Base-by-base conservation (phyloP, 805 yeast genomes). In the Wickerhamomyces rabaulensis region DNA sequence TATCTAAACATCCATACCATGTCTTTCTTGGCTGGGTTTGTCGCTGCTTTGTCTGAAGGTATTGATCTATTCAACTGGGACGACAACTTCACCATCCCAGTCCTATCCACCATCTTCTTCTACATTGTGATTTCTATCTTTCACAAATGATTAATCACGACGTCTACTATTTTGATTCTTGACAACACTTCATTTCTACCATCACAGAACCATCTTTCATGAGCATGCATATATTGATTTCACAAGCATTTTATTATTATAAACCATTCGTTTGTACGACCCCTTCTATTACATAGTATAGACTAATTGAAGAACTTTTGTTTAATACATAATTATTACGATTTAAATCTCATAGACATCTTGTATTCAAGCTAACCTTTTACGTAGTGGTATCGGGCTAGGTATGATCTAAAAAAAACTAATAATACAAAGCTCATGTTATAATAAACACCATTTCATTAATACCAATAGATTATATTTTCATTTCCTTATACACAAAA, bases 81-180 rank as follows among this genome's bases (percentile, higher is more conserved):
- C 65, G 99, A 94, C 63, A 94, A 94, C 65, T 79, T 94, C 57
- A 91, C 98, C 41, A 92, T 94, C 49, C 99, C 99, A 7, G 88
- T 88, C 1, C 66, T 92, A 39, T 84, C 96, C 19, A 84, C 95
- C 7, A 60, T 75, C 5, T 80, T 85, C 55, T 70, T 90, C 52
- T 73, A 74, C 58, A 66, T 65, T 22, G 72, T 78, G 19, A 73
- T 83, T 35, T 64, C 61, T 13, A 33, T 58, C 9, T 66, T 66
- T 54, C 62, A 56, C 25, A 36, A 36, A 36, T 36, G 16, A 36
- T 19, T 20, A 35, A 6, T n/a, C n/a, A n/a, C 23, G 3, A 31
- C 8, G 9, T 9, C 15, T 31, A 19, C 17, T 25, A 25, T 15
- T 29, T 16, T n/a, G 16, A 6, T 29, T 29, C 35, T 15, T 29